These are phyloP conservation scores for Solanum megistacrolobum DNA, from an alignment of 257 asterid species.

Conservation along the genomic window DNA sequence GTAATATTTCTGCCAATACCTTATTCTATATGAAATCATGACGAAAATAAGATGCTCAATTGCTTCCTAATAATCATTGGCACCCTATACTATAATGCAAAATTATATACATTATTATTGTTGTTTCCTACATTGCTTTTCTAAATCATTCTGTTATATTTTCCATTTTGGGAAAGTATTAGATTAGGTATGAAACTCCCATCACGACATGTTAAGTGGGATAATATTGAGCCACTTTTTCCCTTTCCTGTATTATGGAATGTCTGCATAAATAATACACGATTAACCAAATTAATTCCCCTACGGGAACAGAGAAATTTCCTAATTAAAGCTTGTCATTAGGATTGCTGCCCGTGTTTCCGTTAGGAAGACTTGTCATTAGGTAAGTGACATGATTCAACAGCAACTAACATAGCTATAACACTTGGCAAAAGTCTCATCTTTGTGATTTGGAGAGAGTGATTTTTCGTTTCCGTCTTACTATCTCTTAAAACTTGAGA, in stretches of 20 bases:
- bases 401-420: background rate
- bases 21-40: background rate
- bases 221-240: background rate
- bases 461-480: background rate
- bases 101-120: background rate
- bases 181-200: background rate
- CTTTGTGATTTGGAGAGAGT: background rate
- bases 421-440: background rate
- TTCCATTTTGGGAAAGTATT: background rate
- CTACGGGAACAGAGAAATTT: background rate
- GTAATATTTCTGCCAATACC: conserved; percentile 9
- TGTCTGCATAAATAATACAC: background rate
- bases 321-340: background rate
- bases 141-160: background rate
- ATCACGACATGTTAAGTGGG: background rate
- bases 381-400: background rate
- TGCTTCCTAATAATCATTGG: background rate
- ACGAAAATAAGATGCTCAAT: background rate
- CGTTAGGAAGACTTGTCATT: too few relatives aligned
- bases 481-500: background rate
- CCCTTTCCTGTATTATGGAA: background rate
- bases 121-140: background rate
- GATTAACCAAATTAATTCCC: background rate
- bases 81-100: background rate
- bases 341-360: too few relatives aligned